Conservation (phyloP, 192 early-diverging fungal genomes). For the Linnemannia elongata region DNA sequence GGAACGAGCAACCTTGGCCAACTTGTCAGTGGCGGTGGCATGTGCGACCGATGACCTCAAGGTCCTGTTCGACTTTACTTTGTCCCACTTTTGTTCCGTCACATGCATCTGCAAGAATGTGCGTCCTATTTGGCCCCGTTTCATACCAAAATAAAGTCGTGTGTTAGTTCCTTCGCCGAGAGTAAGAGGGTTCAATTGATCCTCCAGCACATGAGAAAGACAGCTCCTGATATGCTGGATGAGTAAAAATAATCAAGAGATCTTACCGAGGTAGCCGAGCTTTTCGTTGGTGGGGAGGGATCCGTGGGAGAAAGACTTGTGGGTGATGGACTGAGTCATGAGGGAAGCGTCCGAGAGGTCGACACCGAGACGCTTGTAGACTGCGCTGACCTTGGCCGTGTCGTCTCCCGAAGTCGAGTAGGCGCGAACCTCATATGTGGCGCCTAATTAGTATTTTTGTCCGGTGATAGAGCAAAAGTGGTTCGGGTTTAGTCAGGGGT, state of each 20-base stretch:
- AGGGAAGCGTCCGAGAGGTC: constrained; percentile 56
- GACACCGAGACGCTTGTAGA: constrained; percentile 47
- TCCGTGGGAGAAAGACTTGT: constrained; percentile 64
- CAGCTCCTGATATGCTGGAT: not conserved
- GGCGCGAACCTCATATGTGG: constrained; percentile 41
- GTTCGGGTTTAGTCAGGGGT: not conserved
- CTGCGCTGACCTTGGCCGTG: constrained; percentile 22
- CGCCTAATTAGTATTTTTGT: constrained; percentile 19
- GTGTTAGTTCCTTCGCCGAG: not conserved
- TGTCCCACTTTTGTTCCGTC: constrained; percentile 53
- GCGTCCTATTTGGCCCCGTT: constrained; percentile 52
- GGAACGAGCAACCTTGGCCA: constrained; percentile 44
- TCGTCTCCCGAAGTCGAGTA: constrained; percentile 18
- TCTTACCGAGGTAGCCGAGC: constrained; percentile 45
- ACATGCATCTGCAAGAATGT: constrained; percentile 52
- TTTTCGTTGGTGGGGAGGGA: constrained; percentile 62
- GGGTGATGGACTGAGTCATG: constrained; percentile 62
- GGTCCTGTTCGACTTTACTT: constrained; percentile 47
- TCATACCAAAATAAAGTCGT: not conserved
- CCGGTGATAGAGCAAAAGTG: not conserved
- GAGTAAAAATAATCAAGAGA: not conserved
- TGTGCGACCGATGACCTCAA: constrained; percentile 34
- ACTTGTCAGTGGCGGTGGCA: constrained; percentile 12
- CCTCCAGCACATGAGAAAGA: not conserved
- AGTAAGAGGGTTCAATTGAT: not conserved